Conservation (phyloP, 441 rosid genomes). For the Pelargonium australe region DNA sequence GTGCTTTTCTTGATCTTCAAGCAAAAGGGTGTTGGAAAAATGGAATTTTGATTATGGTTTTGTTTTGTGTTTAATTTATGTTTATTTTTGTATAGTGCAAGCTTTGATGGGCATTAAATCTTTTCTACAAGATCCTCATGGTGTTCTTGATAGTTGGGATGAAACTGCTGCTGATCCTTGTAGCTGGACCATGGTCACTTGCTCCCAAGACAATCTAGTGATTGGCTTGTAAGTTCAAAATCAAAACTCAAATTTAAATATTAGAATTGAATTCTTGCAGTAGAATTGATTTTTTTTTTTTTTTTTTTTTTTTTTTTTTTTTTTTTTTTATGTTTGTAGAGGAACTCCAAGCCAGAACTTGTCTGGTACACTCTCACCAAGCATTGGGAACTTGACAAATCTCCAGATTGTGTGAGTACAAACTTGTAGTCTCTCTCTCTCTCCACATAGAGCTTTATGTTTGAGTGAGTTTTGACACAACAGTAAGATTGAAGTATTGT, state of each 20-base stretch:
- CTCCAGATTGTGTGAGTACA: slow-evolving; percentile 77
- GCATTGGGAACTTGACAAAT: slow-evolving; percentile 88
- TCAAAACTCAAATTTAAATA: no score
- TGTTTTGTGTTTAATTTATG: slow-evolving; percentile 4
- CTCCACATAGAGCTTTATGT: neutral
- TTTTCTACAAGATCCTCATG: slow-evolving; percentile 75
- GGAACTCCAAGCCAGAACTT: slow-evolving; percentile 92
- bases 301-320: neutral
- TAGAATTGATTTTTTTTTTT: slow-evolving; percentile 2
- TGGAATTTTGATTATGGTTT: slow-evolving; percentile 8
- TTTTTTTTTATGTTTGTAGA: slow-evolving; percentile 29
- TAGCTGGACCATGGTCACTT: slow-evolving; percentile 97
- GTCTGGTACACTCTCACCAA: slow-evolving; percentile 88
- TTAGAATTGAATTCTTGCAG: neutral
- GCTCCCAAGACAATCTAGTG: slow-evolving; percentile 84
- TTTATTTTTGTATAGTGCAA: slow-evolving; percentile 47
- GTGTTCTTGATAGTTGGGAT: slow-evolving; percentile 96
- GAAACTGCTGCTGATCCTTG: slow-evolving; percentile 97
- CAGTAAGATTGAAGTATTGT: no score
- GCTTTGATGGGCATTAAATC: slow-evolving; percentile 81
- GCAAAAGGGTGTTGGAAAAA: slow-evolving; percentile 8
- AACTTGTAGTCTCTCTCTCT: neutral
- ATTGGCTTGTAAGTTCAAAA: slow-evolving; percentile 71
- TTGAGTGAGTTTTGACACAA: neutral
- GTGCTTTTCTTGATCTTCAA: slow-evolving; percentile 3